Base-by-base conservation (phyloP, 2,329 filamentous ascomycete species). In the Raffaelea deltoideospora region DNA sequence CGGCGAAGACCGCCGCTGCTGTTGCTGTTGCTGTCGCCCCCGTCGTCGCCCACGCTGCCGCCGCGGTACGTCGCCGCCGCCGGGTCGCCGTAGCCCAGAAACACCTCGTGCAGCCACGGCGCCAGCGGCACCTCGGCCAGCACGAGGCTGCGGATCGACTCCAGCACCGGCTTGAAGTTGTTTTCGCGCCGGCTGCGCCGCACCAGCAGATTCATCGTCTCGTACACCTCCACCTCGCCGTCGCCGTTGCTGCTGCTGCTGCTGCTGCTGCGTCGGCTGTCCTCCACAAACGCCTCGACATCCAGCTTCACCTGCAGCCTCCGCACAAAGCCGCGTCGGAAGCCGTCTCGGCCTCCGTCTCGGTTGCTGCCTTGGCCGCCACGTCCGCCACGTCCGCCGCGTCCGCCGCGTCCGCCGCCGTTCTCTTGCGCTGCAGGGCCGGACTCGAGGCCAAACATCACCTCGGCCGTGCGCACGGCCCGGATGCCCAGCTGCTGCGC, bases 31-130 rank as follows among this genome's bases (percentile, higher is more conserved):
- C n/a, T n/a, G n/a, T n/a, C n/a, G n/a, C n/a, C n/a, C n/a, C n/a
- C n/a, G n/a, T n/a, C n/a, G n/a, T n/a, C n/a, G n/a, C n/a, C n/a
- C n/a, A n/a, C n/a, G 2, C 81, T 61, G 14, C 98, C 61, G 35
- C 85, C 78, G 44, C 82, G 85, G 59, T 93, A 94, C 18, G 76
- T 81, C 24, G 90, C 90, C 40, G 82, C 79, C 22, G 84, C 72
- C 40, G 90, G 88, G 55, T 98, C 87, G 33, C 90, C 90, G 54
- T 93, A 96, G 3, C 90, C 90, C n/a, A 98, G 64, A 55, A 96
- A 98, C 10, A 96, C 88, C 47, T 96, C 90, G 50, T 94, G 85
- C 31, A 98, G 66, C 90, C 90, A 98, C 3, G 78, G 72, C 13
- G 90, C 86, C 37, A 96, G 67, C 7, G 83, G 81, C 17, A 88